A percentile compares a stretch with the other conserved stretches of the same genome.
Evolutionary conservation across 768 basidiomycete genomes (phyloP).

Genomic region (Coprinopsis cinerea): DNA sequence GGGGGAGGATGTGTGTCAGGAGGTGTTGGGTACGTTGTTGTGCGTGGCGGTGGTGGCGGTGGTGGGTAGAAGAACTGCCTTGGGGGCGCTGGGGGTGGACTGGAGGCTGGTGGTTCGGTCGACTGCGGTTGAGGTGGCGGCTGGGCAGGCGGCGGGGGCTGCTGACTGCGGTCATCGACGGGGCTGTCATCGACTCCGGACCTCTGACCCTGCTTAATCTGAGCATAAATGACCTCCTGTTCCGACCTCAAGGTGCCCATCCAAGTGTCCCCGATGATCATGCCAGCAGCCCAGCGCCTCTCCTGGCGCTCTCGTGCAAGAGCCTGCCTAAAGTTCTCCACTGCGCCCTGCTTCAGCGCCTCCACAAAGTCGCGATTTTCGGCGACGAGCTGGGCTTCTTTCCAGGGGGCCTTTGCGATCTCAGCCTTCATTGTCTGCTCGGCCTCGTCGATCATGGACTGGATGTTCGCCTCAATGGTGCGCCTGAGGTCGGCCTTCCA

Average conservation of each 20-base stretch:
- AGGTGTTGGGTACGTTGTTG: background rate
- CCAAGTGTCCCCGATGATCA: slow-evolving; percentile 23
- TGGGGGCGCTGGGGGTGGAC: background rate
- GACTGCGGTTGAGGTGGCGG: slow-evolving; percentile 5
- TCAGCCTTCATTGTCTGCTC: slow-evolving; percentile 51
- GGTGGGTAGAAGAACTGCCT: slow-evolving; percentile 8
- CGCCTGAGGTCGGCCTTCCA: slow-evolving; percentile 44
- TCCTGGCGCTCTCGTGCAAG: slow-evolving; percentile 45
- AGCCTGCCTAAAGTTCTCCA: slow-evolving; percentile 38
- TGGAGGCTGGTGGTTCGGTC: slow-evolving; percentile 1
- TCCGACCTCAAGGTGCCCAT: slow-evolving; percentile 26
- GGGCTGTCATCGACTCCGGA: slow-evolving; percentile 12
- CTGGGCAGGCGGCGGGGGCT: background rate
- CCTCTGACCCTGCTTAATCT: slow-evolving; percentile 32
- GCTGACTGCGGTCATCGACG: slow-evolving; percentile 14
- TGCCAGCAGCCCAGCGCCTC: slow-evolving; percentile 42
- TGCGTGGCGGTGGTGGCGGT: slow-evolving; percentile 3
- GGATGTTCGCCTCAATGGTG: slow-evolving; percentile 44
- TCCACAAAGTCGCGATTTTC: slow-evolving; percentile 38
- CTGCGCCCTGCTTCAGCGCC: slow-evolving; percentile 37
- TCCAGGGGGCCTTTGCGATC: slow-evolving; percentile 38
- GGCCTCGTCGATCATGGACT: slow-evolving; percentile 51
- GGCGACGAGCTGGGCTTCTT: slow-evolving; percentile 20
- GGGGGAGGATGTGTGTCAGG: background rate
- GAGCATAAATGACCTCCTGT: slow-evolving; percentile 41